Conservation (phyloP, 1,139 yeast genomes). For the Hansenula sp. region DNA sequence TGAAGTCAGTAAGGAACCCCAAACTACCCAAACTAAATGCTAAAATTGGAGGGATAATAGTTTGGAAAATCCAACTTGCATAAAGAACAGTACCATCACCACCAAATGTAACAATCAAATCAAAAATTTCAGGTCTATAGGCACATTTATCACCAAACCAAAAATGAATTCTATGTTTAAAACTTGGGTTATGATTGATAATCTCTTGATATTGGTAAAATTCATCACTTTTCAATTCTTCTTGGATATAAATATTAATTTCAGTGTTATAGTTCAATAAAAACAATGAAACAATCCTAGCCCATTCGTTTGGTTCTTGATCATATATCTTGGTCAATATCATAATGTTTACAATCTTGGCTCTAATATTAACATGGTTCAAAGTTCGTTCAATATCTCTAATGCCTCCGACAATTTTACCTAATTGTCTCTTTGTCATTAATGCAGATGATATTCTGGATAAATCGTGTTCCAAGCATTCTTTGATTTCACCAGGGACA, state of each 20-base stretch:
- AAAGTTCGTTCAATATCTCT: slow-evolving; percentile 49
- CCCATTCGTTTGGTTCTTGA: slow-evolving; percentile 48
- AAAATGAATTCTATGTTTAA: slow-evolving; percentile 39
- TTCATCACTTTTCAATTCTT: slow-evolving; percentile 39
- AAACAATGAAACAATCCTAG: slow-evolving; percentile 58
- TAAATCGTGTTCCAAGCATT: slow-evolving; percentile 19
- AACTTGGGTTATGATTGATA: slow-evolving; percentile 30
- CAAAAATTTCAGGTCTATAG: slow-evolving; percentile 45
- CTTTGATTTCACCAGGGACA: background rate
- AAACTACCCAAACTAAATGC: slow-evolving; percentile 80
- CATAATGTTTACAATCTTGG: slow-evolving; percentile 56
- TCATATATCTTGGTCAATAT: slow-evolving; percentile 72
- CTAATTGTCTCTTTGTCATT: slow-evolving; percentile 22
- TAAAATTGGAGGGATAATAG: slow-evolving; percentile 77
- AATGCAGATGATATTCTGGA: slow-evolving; percentile 20
- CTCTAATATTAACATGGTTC: slow-evolving; percentile 52
- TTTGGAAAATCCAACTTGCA: slow-evolving; percentile 57
- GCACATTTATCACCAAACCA: slow-evolving; percentile 56
- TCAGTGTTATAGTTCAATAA: slow-evolving; percentile 39
- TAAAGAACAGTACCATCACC: slow-evolving; percentile 90
- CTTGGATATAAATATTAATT: slow-evolving; percentile 49
- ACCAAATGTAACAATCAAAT: slow-evolving; percentile 65
- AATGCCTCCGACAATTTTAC: slow-evolving; percentile 28
- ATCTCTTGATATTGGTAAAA: slow-evolving; percentile 42
- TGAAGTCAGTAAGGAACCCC: slow-evolving; percentile 80